A percentile compares a stretch with the other conserved stretches of the same genome.
Conservation (phyloP, 225 moss, liverwort and hornwort species). For the Thuidium tamariscinum region DNA sequence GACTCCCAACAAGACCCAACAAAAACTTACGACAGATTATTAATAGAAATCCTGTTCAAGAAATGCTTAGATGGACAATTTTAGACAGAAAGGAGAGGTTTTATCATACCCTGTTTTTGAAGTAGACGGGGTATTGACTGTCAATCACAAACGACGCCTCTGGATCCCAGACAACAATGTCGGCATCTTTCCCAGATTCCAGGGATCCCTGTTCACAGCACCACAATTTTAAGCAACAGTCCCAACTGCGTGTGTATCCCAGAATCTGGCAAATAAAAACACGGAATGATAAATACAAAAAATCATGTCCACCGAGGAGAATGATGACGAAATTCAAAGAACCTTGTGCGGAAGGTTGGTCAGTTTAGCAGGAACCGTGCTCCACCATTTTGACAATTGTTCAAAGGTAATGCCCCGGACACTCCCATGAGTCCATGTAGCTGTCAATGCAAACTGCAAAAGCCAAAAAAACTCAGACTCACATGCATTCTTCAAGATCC, state of each 20-base stretch:
- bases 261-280: neutral
- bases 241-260: neutral
- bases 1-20: neutral
- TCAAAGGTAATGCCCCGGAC: conserved; percentile 58
- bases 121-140: conserved; percentile 54
- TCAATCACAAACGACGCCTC: conserved; percentile 66
- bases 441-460: conserved; percentile 67
- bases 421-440: conserved; percentile 81
- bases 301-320: neutral
- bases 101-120: conserved; percentile 57
- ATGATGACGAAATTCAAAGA: neutral
- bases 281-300: neutral
- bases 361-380: conserved; percentile 63
- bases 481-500: neutral
- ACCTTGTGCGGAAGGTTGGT: conserved; percentile 89
- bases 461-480: neutral
- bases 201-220: conserved; percentile 57
- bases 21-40: neutral
- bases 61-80: neutral
- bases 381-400: conserved; percentile 88
- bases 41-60: neutral
- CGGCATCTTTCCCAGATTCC: conserved; percentile 87
- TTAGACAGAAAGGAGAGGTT: neutral
- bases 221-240: neutral
- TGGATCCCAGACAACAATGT: conserved; percentile 92